Conservation (phyloP, 768 basidiomycete genomes). For the Dioszegia crocea region DNA sequence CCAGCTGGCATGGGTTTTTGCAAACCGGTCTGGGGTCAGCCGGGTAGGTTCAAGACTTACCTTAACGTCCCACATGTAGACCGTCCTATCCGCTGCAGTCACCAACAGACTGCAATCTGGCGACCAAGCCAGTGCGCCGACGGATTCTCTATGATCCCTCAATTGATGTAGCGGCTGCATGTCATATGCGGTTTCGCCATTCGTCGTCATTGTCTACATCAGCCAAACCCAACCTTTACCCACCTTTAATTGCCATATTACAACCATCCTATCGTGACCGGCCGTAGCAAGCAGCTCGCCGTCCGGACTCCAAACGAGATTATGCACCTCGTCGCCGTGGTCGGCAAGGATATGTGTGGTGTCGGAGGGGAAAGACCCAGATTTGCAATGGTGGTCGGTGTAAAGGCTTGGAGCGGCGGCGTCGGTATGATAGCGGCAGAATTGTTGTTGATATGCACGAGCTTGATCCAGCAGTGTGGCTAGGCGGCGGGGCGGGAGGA, state of each 20-base stretch:
- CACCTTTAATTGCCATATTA: slow-evolving; percentile 84
- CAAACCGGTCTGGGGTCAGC: slow-evolving; percentile 18
- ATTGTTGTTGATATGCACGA: slow-evolving; percentile 68
- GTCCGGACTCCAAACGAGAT: slow-evolving; percentile 88
- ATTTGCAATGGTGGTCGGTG: slow-evolving; percentile 76
- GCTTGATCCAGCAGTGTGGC: slow-evolving; percentile 81
- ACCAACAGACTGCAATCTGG: slow-evolving; percentile 77
- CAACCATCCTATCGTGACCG: slow-evolving; percentile 78
- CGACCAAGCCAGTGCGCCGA: slow-evolving; percentile 88
- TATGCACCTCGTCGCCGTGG: slow-evolving; percentile 93
- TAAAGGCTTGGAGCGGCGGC: slow-evolving; percentile 70
- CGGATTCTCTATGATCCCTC: slow-evolving; percentile 67
- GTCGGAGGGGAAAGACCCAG: slow-evolving; percentile 71
- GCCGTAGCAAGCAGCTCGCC: slow-evolving; percentile 79
- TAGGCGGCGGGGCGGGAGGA: slow-evolving; percentile 89
- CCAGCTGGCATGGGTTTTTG: slow-evolving; percentile 13
- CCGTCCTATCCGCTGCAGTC: slow-evolving; percentile 71
- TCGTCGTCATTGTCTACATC: slow-evolving; percentile 8
- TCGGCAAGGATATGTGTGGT: slow-evolving; percentile 80
- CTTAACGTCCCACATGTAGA: slow-evolving; percentile 87
- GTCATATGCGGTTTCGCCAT: slow-evolving; percentile 53
- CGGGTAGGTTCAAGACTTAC: slow-evolving; percentile 53
- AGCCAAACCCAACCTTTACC: slow-evolving; percentile 40
- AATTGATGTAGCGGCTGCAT: slow-evolving; percentile 50
- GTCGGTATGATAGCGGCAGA: slow-evolving; percentile 79